phyloP scores from a whole-genome alignment of 148 eudicot genomes.

The Chenopodium album region DNA sequence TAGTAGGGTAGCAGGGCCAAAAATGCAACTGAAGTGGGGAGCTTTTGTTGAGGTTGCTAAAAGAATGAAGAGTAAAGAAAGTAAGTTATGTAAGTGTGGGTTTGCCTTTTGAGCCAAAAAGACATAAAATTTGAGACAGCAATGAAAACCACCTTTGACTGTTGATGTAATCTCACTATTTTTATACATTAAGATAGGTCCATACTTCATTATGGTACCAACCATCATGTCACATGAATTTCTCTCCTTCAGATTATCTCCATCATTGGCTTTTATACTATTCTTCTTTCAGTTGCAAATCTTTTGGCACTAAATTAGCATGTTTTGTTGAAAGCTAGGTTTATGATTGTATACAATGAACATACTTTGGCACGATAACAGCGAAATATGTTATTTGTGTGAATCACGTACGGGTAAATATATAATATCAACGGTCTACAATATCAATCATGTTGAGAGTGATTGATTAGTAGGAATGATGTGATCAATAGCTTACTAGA shows the following conservation, averaged over 20 bases:
- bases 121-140: constrained; percentile 10
- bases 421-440: too few relatives aligned
- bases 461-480: too few relatives aligned
- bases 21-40: constrained; percentile 2
- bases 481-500: too few relatives aligned
- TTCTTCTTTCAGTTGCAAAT: neutral
- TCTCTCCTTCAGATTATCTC: neutral
- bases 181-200: neutral
- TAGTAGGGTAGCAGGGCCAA: neutral
- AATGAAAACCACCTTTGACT: constrained; percentile 11
- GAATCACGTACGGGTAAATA: too few relatives aligned
- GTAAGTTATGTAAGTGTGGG: neutral
- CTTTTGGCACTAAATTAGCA: neutral
- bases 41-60: constrained; percentile 16
- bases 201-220: constrained; percentile 19
- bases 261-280: neutral
- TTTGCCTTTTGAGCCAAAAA: constrained; percentile 10
- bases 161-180: constrained; percentile 4
- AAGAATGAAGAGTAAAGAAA: constrained; percentile 1
- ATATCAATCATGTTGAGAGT: too few relatives aligned
- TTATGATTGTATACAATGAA: neutral
- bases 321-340: neutral
- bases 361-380: neutral
- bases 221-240: constrained; percentile 16
- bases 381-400: neutral